Base-by-base conservation (phyloP, 495 filamentous ascomycete genomes). In the Collariella sp. region DNA sequence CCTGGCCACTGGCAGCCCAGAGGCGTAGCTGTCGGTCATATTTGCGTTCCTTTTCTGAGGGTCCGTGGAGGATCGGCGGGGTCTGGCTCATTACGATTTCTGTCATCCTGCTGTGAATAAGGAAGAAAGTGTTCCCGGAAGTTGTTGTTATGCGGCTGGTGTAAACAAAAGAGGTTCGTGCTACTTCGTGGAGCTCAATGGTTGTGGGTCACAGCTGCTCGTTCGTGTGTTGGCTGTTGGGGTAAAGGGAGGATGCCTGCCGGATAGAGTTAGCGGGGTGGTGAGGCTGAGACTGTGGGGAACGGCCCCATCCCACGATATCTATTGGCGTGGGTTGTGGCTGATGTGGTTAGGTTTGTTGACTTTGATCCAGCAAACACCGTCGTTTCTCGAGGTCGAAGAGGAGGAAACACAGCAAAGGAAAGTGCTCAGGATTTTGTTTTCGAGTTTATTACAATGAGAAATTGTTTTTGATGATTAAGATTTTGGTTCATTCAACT, bases 21-120 rank as follows among this genome's bases (percentile, higher is more conserved):
- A 99, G 72, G 29, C 94, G 87, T 22, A 99, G 82, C 65, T 99
- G 93, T 20, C 93, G 82, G 66, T 99, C 93, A 73, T 99, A 99
- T 66, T 88, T 93, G 70, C 84, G 87, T 67, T 95, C 89, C 68
- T 91, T 93, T 34, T 88, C 88, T 41, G 84, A 84, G 33, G 88
- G 88, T 29, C 79, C 83, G 16, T 76, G 72, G 20, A 79, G 71
- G 20, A 77, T 66, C 2, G 77, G 78, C 12, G 76, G 78, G 0
- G 73, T 80, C 54, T 75, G 76, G 59, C 62, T 72, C 52, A 59
- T 69, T 49, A 75, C 62, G 40, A 73, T 70, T 60, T 76, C 74
- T 1, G 75, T 72, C 75, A 78, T 78, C 20, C 56, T 65, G 54
- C 49, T 62, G 50, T 43, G 16, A n/a, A 31, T 1, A 20, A 18